Conservation (phyloP, 331 rosid genomes). For the Rhamnella rubrinervis region DNA sequence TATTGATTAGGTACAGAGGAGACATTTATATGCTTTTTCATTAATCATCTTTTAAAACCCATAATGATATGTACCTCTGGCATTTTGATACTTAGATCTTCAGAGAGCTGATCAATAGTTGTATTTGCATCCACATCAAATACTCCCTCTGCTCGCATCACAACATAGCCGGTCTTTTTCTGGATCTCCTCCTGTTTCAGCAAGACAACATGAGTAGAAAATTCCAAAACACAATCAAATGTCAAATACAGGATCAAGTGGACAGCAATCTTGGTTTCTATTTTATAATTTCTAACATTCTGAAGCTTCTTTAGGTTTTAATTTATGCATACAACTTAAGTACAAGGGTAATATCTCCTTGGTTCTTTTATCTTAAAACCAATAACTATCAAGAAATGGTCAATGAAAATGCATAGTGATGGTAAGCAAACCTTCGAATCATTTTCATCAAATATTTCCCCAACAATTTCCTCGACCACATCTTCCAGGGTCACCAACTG, state of each 20-base stretch:
- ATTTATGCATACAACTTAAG: background rate
- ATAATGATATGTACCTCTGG: constrained; percentile 65
- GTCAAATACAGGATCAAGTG: background rate
- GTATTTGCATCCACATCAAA: constrained; percentile 99
- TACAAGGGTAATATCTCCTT: background rate
- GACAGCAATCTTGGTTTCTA: background rate
- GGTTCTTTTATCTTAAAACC: background rate
- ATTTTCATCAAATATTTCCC: constrained; percentile 97
- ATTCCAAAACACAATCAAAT: constrained; percentile 13
- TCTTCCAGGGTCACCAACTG: constrained; percentile 96
- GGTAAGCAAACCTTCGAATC: constrained; percentile 80
- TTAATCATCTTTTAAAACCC: background rate
- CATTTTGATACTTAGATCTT: constrained; percentile 88
- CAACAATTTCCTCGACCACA: constrained; percentile 98
- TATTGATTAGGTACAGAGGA: constrained; percentile 1
- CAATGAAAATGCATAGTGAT: background rate
- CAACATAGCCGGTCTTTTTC: constrained; percentile 94
- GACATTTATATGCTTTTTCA: background rate
- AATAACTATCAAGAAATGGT: constrained; percentile 1
- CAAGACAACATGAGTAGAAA: constrained; percentile 18
- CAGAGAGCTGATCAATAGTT: constrained; percentile 93
- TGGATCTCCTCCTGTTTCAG: constrained; percentile 90
- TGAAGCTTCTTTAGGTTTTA: background rate
- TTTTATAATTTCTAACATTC: background rate
- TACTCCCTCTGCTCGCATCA: constrained; percentile 95